phyloP scores from a whole-genome alignment of 2,329 filamentous ascomycete species.

The Lomentospora prolificans region DNA sequence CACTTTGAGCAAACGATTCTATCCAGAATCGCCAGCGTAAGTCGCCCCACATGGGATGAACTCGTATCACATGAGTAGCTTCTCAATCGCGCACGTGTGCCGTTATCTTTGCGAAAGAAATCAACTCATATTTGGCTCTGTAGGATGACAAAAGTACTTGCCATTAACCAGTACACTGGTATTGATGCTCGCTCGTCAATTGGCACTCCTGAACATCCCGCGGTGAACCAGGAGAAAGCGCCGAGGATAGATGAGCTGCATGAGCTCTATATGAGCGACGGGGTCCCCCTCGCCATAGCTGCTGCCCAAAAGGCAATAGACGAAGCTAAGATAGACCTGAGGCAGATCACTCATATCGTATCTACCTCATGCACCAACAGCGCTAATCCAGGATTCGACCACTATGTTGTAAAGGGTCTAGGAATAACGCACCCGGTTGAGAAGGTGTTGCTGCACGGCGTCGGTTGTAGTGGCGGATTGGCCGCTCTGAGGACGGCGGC shows the following conservation, averaged over 20 bases:
- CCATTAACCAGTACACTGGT: slow-evolving; percentile 55
- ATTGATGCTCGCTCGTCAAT: slow-evolving; percentile 55
- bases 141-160: slow-evolving; percentile 53
- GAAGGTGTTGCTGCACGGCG: slow-evolving; percentile 55
- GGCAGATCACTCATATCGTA: slow-evolving; percentile 55
- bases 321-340: slow-evolving; percentile 40
- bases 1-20: slow-evolving; percentile 43
- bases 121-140: background rate
- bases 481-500: slow-evolving; percentile 54
- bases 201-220: slow-evolving; percentile 48
- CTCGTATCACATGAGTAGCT: background rate
- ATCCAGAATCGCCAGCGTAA: slow-evolving; percentile 50
- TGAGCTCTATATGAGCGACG: slow-evolving; percentile 43
- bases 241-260: slow-evolving; percentile 48
- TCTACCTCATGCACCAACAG: slow-evolving; percentile 61
- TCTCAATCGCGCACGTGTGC: background rate
- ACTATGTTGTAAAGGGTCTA: slow-evolving; percentile 50
- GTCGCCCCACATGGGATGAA: slow-evolving; percentile 17
- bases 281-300: slow-evolving; percentile 45
- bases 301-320: slow-evolving; percentile 45
- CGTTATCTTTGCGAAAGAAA: background rate
- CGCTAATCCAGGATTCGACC: slow-evolving; percentile 59
- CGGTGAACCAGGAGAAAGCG: slow-evolving; percentile 42
- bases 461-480: slow-evolving; percentile 57
- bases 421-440: slow-evolving; percentile 49